Evolutionary conservation across 345 rosid species (phyloP), one percentile per base, ranked within the genome.

Genomic region (Alliaria petiolata): DNA sequence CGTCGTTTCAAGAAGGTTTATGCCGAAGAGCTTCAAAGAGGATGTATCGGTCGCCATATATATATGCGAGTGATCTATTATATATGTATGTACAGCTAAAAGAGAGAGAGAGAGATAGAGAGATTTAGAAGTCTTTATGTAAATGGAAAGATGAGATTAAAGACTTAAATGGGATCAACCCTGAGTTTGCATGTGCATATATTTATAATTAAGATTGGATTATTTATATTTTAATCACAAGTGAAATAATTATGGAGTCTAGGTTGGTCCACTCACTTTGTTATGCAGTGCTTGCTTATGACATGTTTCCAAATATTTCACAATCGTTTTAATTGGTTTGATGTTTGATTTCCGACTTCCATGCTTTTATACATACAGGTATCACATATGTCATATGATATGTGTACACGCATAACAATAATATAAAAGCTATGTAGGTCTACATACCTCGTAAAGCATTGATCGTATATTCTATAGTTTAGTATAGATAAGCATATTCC

Each of bases 1-100:
- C 12, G 76, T 61, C 13, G 72, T 52, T 38, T 85, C 81, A 6
- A 80, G 77, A 42, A 89, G 82, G 78, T 85, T 78, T 80, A 87
- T 82, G 19, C 93, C 88, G 14, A 86, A 87, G 17, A 89, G 88
- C 81, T 87, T 86, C 34, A 87, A 67, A 11, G 76, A 67, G 7
- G 84, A 58, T 69, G 82, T 67, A 36, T 47, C 76, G 17, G 79
- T 55, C 13, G 62, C 38, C 70, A 67, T 65, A 60, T n/a, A n/a
- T n/a, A n/a, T 49, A 78, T 59, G 45, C n/a, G 64, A 73, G 56
- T 34, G 25, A 22, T 22, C 25, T 22, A 22, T 54, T 20, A 7
- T 17, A 39, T 53, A 44, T 77, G 79, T 49, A 79, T 59, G 45
- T 75, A 65, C 50, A 72, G 13, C n/a, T 25, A 13, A 22, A 3